Evolutionary conservation across 2,329 filamentous ascomycete genomes (phyloP).

Genomic region (Pseudogymnoascus sp.): DNA sequence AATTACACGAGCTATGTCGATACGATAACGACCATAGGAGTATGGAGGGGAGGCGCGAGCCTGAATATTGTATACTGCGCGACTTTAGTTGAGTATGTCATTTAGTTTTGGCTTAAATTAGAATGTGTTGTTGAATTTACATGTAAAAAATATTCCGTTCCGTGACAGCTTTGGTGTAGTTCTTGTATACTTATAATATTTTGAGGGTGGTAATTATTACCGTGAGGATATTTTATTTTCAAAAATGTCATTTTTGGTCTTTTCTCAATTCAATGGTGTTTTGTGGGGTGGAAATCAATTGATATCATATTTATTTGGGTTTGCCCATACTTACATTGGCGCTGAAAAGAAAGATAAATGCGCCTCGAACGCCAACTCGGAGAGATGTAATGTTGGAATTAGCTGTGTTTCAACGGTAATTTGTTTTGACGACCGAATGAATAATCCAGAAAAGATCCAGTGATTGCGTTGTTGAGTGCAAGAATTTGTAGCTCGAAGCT

Average conservation of each 20-base stretch:
- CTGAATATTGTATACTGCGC: neutral
- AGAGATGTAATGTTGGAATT: neutral
- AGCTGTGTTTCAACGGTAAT: too few species aligned
- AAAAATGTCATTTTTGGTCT: neutral
- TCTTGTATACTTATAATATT: neutral
- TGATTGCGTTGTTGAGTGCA: too few species aligned
- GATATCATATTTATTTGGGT: neutral
- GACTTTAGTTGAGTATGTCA: neutral
- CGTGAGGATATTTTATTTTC: neutral
- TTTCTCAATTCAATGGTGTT: neutral
- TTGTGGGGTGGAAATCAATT: neutral
- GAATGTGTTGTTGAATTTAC: neutral
- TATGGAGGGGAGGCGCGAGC: neutral
- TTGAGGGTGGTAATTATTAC: neutral
- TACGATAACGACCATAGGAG: neutral
- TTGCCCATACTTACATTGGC: neutral
- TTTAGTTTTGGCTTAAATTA: neutral
- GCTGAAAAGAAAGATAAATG: neutral
- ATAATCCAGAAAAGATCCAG: too few species aligned
- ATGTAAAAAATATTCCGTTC: too few species aligned
- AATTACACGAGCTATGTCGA: conserved; percentile 4
- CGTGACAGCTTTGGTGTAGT: neutral
- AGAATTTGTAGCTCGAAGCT: neutral
- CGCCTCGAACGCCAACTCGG: neutral
- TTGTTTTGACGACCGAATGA: too few species aligned